These are phyloP conservation scores for Claviceps citrina DNA, from an alignment of 2,329 filamentous ascomycete genomes.

Conservation along the genomic window DNA sequence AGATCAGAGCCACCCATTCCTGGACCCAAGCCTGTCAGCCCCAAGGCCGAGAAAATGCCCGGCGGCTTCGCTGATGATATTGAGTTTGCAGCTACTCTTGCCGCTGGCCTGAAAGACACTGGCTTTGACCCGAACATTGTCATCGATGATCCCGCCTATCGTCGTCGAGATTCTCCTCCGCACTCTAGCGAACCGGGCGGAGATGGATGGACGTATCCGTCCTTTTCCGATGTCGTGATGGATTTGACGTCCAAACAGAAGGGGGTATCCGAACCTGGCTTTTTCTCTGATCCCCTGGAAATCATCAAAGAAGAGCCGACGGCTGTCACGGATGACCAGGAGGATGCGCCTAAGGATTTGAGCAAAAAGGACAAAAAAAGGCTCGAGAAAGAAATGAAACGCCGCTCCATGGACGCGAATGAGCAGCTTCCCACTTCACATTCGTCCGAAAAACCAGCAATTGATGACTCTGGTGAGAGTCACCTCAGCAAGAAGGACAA, in stretches of 20 bases:
- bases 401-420: slow-evolving; percentile 17
- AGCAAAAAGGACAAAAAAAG: slow-evolving; percentile 36
- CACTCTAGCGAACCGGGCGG: slow-evolving; percentile 35
- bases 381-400: slow-evolving; percentile 24
- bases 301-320: slow-evolving; percentile 21
- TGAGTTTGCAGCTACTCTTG: slow-evolving; percentile 53
- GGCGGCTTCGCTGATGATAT: slow-evolving; percentile 52
- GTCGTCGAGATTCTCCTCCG: slow-evolving; percentile 47
- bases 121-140: slow-evolving; percentile 59
- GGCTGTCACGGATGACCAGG: slow-evolving; percentile 12
- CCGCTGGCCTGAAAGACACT: slow-evolving; percentile 51
- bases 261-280: slow-evolving; percentile 22
- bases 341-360: slow-evolving; percentile 16
- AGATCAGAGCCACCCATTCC: slow-evolving; percentile 33
- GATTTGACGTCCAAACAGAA: slow-evolving; percentile 18
- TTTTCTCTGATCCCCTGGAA: slow-evolving; percentile 33
- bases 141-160: slow-evolving; percentile 48
- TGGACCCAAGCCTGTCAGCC: slow-evolving; percentile 40
- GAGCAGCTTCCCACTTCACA: slow-evolving; percentile 4
- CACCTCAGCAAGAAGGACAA: slow-evolving; percentile 33
- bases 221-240: slow-evolving; percentile 33
- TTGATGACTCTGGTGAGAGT: slow-evolving; percentile 11
- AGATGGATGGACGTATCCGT: slow-evolving; percentile 29
- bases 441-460: slow-evolving; percentile 3
- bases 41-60: slow-evolving; percentile 38